Evolutionary conservation across 139 green algal genomes (phyloP).

Genomic region (Chlorella sp.): DNA sequence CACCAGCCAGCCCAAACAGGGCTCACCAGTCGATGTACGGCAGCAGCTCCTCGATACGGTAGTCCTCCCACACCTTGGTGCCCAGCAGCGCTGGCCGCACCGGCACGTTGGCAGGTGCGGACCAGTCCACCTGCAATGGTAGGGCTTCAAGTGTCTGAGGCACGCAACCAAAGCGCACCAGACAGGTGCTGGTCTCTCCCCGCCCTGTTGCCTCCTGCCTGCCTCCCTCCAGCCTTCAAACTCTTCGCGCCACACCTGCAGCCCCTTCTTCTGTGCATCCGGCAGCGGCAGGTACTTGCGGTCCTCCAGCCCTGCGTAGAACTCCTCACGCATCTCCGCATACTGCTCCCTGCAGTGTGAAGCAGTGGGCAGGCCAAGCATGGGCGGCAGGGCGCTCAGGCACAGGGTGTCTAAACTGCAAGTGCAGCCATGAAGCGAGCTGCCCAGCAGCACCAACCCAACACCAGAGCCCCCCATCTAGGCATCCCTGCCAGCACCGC

Average conservation of each 20-base stretch:
- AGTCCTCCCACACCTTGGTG: constrained; percentile 78
- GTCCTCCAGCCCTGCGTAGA: constrained; percentile 97
- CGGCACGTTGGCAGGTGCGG: constrained; percentile 78
- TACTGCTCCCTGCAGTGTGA: constrained; percentile 87
- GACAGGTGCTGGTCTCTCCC: no score
- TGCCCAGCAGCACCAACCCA: no score
- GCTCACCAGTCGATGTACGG: constrained; percentile 94
- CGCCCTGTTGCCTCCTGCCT: no score
- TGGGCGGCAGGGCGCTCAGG: neutral
- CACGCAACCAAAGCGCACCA: no score
- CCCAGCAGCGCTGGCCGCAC: constrained; percentile 81
- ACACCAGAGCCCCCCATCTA: no score
- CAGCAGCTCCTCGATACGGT: constrained; percentile 93
- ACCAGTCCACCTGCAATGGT: constrained; percentile 85
- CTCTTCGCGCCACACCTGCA: constrained; percentile 36
- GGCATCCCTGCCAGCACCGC: neutral
- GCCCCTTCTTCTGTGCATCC: constrained; percentile 49
- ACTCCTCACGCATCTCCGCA: constrained; percentile 94
- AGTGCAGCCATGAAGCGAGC: no score
- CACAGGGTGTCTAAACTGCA: no score
- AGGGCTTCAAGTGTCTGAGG: no score
- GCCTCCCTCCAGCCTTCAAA: no score
- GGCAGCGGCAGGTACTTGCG: constrained; percentile 85
- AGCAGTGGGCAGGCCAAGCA: neutral
- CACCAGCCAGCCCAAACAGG: no score